Evolutionary conservation across 2,329 filamentous ascomycete species (phyloP).

Genomic region (Hymenoscyphus linearis): DNA sequence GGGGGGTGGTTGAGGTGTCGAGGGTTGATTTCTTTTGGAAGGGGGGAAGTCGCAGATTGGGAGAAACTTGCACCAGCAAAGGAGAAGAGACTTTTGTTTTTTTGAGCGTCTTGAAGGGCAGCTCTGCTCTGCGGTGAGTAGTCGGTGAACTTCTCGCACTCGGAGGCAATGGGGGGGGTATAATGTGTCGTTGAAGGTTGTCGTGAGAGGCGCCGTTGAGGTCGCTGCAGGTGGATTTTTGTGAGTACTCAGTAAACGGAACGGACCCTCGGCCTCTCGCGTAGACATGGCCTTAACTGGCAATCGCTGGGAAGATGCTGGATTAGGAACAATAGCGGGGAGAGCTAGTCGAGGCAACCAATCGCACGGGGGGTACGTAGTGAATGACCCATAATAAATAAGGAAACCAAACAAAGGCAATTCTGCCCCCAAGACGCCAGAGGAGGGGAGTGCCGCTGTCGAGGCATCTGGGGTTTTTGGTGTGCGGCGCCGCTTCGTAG

Average conservation of each 20-base stretch:
- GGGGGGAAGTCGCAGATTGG: background rate
- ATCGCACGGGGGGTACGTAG: background rate
- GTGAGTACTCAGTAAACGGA: background rate
- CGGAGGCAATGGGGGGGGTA: constrained; percentile 6
- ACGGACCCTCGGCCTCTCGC: constrained; percentile 3
- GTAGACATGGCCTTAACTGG: background rate
- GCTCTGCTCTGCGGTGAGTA: constrained; percentile 10
- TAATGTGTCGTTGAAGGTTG: constrained; percentile 6
- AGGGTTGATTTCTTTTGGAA: background rate
- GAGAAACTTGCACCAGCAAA: constrained; percentile 10
- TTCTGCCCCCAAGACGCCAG: background rate
- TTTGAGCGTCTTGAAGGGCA: constrained; percentile 4
- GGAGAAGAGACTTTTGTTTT: constrained; percentile 10
- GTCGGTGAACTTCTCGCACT: constrained; percentile 3
- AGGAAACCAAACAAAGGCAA: background rate
- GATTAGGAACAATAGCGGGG: background rate
- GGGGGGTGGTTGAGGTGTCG: background rate
- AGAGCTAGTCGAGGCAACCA: background rate
- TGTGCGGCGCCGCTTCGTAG: too few relatives aligned
- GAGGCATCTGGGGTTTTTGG: background rate
- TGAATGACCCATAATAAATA: background rate
- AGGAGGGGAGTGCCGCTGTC: background rate
- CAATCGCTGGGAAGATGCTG: background rate
- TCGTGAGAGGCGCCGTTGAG: constrained; percentile 13
- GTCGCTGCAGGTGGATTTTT: constrained; percentile 7